Base-by-base conservation (phyloP, 257 asterid genomes). In the Forsythia viridissima region DNA sequence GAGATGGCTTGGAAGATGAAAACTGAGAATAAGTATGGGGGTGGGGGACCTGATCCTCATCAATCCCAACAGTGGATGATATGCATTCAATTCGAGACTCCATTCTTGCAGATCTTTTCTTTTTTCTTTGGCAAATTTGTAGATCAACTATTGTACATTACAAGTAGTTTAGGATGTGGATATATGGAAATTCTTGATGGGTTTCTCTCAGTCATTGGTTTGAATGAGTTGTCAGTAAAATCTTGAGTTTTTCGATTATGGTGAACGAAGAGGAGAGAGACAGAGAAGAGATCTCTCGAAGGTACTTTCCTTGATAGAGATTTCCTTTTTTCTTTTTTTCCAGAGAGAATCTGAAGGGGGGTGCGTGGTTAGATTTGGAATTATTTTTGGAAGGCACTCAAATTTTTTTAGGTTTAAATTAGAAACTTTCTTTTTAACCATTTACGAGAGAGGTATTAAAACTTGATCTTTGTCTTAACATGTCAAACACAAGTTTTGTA, bases 11-110 rank as follows among this genome's bases (percentile, higher is more conserved):
- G 46, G 80, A 55, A 73, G 84, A 80, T 43, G 85, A 79, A 42
- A 79, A 79, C 77, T 81, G 86, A 59, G 87, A 71, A 55, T 75
- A 75, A 70, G 85, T 69, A 44, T 80, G 84, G 5, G 38, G 84
- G 46, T 81, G 74, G 3, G 39, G 86, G 84, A 81, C 79, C 88
- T 79, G 79, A 83, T 82, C 87, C 46, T 80, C 87, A 72, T 82
- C 86, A 55, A 85, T 68, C 13, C 85, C 86, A 76, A 74, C 81
- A 3, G 87, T 76, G 51, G 86, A 79, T 77, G 89, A 70, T 76
- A 84, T 70, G 84, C 89, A 86, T 86, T 86, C 84, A 74, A 84
- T 84, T 80, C 87, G 81, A 43, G 77, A 70, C 52, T 86, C 86
- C 89, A 86, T 86, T 70, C 72, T 74, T 65, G 65, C 43, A 78